Percentiles rank a stretch among this genome's conserved stretches.
Evolutionary conservation across 1,284 basidiomycete genomes (phyloP).

Genomic region (Mixia osmundae): DNA sequence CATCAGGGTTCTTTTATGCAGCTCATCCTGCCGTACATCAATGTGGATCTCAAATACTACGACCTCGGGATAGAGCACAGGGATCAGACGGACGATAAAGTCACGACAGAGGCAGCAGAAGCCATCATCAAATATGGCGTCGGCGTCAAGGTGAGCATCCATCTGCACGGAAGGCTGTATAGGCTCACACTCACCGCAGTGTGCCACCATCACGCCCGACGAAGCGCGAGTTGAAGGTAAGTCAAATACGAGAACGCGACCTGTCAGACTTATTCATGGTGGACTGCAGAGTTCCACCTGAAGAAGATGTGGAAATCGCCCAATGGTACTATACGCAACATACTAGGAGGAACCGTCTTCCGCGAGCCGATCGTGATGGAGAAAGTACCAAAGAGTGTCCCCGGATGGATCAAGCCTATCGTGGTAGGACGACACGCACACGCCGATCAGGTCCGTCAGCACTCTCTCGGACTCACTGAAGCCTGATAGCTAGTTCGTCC

Average conservation of each 20-base stretch:
- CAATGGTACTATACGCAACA: slow-evolving; percentile 54
- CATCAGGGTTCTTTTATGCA: slow-evolving; percentile 22
- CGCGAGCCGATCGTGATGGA: slow-evolving; percentile 88
- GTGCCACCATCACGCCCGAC: slow-evolving; percentile 96
- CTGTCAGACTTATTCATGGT: not conserved
- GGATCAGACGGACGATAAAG: slow-evolving; percentile 65
- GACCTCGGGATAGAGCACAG: slow-evolving; percentile 64
- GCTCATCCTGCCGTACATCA: slow-evolving; percentile 84
- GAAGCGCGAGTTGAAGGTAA: slow-evolving; percentile 55
- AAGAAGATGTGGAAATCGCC: slow-evolving; percentile 52
- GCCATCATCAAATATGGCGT: slow-evolving; percentile 42
- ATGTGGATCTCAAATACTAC: slow-evolving; percentile 94
- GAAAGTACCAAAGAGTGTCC: slow-evolving; percentile 74
- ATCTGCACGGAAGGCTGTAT: not conserved
- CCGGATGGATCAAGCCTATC: slow-evolving; percentile 93
- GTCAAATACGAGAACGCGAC: slow-evolving; percentile 2
- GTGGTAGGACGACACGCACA: slow-evolving; percentile 92
- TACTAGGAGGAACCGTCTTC: slow-evolving; percentile 33
- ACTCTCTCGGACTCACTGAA: not conserved
- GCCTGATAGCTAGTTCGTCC: slow-evolving; percentile 1
- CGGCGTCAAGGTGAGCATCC: slow-evolving; percentile 43
- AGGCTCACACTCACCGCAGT: slow-evolving; percentile 25
- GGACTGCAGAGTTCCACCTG: slow-evolving; percentile 52
- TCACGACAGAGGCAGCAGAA: slow-evolving; percentile 80
- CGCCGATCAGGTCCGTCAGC: slow-evolving; percentile 52